Percentiles rank a stretch among this genome's conserved stretches.
Evolutionary conservation across 768 basidiomycete species (phyloP).

Genomic region (Mycena rebaudengoi): DNA sequence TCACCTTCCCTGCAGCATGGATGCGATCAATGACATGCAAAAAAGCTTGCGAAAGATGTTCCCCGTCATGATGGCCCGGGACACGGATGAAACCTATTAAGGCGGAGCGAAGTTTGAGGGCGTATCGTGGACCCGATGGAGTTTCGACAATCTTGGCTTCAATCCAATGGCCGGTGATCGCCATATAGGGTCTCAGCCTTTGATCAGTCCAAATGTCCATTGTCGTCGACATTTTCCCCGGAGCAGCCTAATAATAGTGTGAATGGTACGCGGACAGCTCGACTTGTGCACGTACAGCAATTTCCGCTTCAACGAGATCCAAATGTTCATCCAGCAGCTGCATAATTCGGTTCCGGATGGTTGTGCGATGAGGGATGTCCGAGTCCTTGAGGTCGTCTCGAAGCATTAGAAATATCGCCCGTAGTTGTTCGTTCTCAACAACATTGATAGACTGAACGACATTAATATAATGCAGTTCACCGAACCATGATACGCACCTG

Average conservation of each 20-base stretch:
- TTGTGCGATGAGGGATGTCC: conserved; percentile 41
- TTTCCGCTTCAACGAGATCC: conserved; percentile 28
- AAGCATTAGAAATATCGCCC: conserved; percentile 32
- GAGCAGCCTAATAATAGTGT: conserved; percentile 30
- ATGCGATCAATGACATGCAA: too few relatives aligned
- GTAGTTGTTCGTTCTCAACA: conserved; percentile 26
- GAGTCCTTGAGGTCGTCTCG: conserved; percentile 36
- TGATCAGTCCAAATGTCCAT: conserved; percentile 47
- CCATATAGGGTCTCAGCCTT: too few relatives aligned
- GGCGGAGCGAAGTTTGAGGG: too few relatives aligned
- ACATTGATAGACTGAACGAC: conserved; percentile 4
- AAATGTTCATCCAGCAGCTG: conserved; percentile 36
- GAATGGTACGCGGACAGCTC: background rate
- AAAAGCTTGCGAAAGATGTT: too few relatives aligned
- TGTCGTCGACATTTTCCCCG: conserved; percentile 46
- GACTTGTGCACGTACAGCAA: conserved; percentile 10
- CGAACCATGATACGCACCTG: conserved; percentile 26
- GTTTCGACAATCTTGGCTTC: too few relatives aligned
- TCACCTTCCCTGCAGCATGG: too few relatives aligned
- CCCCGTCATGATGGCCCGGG: too few relatives aligned
- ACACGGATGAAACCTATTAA: too few relatives aligned
- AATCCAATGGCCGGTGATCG: too few relatives aligned
- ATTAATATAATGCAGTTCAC: background rate
- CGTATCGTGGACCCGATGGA: too few relatives aligned
- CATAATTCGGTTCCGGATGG: conserved; percentile 30